phyloP scores from a whole-genome alignment of 2,329 filamentous ascomycete genomes.

The Cordyceps javanica region DNA sequence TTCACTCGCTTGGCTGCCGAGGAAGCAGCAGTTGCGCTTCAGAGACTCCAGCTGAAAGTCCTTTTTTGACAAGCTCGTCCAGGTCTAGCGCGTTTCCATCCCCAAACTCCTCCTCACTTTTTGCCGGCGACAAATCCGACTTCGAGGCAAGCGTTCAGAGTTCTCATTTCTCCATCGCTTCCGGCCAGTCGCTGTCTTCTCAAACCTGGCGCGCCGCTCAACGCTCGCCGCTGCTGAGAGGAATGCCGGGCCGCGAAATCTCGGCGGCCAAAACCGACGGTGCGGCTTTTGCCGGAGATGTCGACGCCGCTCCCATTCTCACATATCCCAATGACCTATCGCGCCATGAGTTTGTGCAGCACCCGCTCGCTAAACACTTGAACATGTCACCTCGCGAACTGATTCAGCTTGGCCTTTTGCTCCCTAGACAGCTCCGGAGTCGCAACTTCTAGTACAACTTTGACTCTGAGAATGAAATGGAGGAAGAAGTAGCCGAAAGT shows the following conservation, averaged over 20 bases:
- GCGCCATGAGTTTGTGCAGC: conserved; percentile 27
- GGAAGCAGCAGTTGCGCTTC: background rate
- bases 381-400: conserved; percentile 23
- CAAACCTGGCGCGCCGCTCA: background rate
- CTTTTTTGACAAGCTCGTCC: conserved; percentile 1
- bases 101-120: background rate
- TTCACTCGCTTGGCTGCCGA: background rate
- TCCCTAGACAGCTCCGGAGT: conserved; percentile 27
- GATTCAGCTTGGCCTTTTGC: conserved; percentile 27
- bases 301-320: conserved; percentile 24
- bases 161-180: background rate
- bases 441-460: conserved; percentile 33
- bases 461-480: conserved; percentile 28
- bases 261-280: conserved; percentile 32
- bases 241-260: conserved; percentile 34
- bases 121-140: background rate
- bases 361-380: conserved; percentile 29
- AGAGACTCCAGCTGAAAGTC: background rate
- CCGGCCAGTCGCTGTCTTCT: background rate
- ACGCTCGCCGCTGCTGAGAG: conserved; percentile 36
- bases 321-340: conserved; percentile 30
- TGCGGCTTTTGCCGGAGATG: conserved; percentile 28
- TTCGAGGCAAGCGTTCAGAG: background rate
- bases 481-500: conserved; percentile 15
- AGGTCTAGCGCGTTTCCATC: background rate